Evolutionary conservation across 805 yeast genomes (phyloP).

Genomic region (Monosporozyma unispora): DNA sequence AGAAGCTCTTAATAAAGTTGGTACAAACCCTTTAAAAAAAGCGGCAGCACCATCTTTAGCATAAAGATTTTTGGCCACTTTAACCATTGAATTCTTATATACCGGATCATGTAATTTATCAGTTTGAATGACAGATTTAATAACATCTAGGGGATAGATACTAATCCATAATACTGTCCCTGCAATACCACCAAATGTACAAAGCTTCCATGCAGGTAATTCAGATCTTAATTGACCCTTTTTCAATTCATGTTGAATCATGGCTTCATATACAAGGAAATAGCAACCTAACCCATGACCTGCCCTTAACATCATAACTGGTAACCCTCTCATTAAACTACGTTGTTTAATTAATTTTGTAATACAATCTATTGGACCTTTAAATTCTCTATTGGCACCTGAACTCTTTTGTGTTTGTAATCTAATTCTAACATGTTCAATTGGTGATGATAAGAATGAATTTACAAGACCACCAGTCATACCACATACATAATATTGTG

Average conservation of each 20-base stretch:
- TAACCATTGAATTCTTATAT: slow-evolving; percentile 48
- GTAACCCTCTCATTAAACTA: slow-evolving; percentile 71
- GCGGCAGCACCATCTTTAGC: slow-evolving; percentile 60
- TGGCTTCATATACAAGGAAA: slow-evolving; percentile 83
- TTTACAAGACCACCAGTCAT: slow-evolving; percentile 89
- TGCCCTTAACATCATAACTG: slow-evolving; percentile 79
- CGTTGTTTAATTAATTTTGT: slow-evolving; percentile 43
- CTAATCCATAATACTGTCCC: slow-evolving; percentile 85
- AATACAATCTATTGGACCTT: slow-evolving; percentile 42
- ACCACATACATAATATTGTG: slow-evolving; percentile 77
- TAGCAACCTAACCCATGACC: slow-evolving; percentile 82
- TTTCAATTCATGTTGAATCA: slow-evolving; percentile 49
- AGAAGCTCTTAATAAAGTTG: slow-evolving; percentile 91
- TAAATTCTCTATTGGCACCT: slow-evolving; percentile 40
- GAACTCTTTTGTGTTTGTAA: slow-evolving; percentile 65
- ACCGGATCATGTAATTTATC: slow-evolving; percentile 53
- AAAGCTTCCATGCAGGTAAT: slow-evolving; percentile 80
- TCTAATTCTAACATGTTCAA: slow-evolving; percentile 90
- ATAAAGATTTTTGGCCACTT: slow-evolving; percentile 48
- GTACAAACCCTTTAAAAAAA: slow-evolving; percentile 83
- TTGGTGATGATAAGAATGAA: slow-evolving; percentile 83
- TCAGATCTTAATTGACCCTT: slow-evolving; percentile 47
- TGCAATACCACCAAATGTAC: slow-evolving; percentile 81
- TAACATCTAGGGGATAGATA: slow-evolving; percentile 81
- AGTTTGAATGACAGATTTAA: slow-evolving; percentile 83